Percentiles rank a stretch among this genome's conserved stretches.
Conservation (phyloP, 371 early-diverging fungal species). For the Mucor saturninus region DNA sequence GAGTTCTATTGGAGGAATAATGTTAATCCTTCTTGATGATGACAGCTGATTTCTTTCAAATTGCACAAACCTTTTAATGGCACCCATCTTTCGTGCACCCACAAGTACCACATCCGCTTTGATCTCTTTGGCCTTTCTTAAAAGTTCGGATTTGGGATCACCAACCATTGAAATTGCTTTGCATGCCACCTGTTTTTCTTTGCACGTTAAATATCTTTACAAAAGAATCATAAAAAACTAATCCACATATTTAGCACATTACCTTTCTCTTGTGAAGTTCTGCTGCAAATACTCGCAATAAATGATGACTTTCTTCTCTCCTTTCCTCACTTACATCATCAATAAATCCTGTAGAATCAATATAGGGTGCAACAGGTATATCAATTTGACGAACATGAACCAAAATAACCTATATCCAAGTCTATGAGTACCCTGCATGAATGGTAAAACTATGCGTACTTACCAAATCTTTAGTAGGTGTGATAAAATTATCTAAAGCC, state of each 20-base stretch:
- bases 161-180: slow-evolving; percentile 67
- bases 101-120: slow-evolving; percentile 62
- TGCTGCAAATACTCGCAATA: slow-evolving; percentile 41
- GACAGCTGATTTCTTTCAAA: neutral
- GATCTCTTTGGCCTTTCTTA: slow-evolving; percentile 56
- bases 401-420: slow-evolving; percentile 29
- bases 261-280: slow-evolving; percentile 38
- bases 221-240: too few relatives aligned
- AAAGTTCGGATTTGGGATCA: slow-evolving; percentile 60
- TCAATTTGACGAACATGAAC: slow-evolving; percentile 46
- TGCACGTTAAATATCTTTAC: neutral
- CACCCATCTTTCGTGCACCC: slow-evolving; percentile 63
- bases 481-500: slow-evolving; percentile 54
- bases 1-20: slow-evolving; percentile 32
- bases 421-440: neutral
- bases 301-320: slow-evolving; percentile 44
- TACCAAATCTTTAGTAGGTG: slow-evolving; percentile 45
- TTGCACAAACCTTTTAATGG: slow-evolving; percentile 45
- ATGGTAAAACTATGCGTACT: neutral
- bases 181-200: slow-evolving; percentile 44
- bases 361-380: slow-evolving; percentile 47
- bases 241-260: neutral
- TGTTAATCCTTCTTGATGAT: neutral
- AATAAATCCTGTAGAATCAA: slow-evolving; percentile 40
- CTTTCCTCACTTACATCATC: slow-evolving; percentile 45